phyloP scores from a whole-genome alignment of 805 yeast genomes.

The Nakazawaea laoshanensis region DNA sequence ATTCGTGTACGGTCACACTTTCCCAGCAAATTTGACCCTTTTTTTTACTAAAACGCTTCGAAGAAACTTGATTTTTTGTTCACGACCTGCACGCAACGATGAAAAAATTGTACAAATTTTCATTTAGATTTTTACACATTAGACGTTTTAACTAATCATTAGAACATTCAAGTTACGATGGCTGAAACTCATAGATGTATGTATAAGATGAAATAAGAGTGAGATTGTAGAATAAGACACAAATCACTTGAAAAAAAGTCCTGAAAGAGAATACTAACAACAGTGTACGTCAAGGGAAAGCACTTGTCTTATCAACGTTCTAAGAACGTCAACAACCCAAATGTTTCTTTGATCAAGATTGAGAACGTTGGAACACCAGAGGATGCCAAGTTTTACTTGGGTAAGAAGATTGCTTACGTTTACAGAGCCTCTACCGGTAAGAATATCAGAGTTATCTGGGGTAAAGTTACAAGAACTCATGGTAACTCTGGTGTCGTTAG shows the following conservation, averaged over 20 bases:
- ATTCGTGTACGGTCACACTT: no score
- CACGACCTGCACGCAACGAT: no score
- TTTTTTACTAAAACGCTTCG: no score
- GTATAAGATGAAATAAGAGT: conserved; percentile 25
- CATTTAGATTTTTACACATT: no score
- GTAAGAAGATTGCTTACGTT: conserved; percentile 98
- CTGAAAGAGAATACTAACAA: conserved; percentile 8
- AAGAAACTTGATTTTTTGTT: no score
- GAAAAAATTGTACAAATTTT: no score
- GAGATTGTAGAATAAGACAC: neutral
- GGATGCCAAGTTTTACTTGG: conserved; percentile 98
- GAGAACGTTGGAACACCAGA: conserved; percentile 90
- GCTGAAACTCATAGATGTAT: conserved; percentile 97
- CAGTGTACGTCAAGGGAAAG: conserved; percentile 99
- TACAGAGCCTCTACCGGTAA: conserved; percentile 98
- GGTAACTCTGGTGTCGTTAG: conserved; percentile 98
- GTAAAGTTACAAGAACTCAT: conserved; percentile 97
- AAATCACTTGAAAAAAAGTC: neutral
- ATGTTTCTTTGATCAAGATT: conserved; percentile 91
- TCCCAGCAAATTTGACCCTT: no score
- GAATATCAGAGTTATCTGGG: conserved; percentile 99
- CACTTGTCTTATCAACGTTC: conserved; percentile 99
- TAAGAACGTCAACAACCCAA: conserved; percentile 96
- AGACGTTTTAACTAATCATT: no score
- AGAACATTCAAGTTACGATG: conserved; percentile 39